Percentiles rank a stretch among this genome's conserved stretches.
phyloP scores from a whole-genome alignment of 225 moss, liverwort and hornwort genomes.

The Bryoerythrophyllum caledonicum region DNA sequence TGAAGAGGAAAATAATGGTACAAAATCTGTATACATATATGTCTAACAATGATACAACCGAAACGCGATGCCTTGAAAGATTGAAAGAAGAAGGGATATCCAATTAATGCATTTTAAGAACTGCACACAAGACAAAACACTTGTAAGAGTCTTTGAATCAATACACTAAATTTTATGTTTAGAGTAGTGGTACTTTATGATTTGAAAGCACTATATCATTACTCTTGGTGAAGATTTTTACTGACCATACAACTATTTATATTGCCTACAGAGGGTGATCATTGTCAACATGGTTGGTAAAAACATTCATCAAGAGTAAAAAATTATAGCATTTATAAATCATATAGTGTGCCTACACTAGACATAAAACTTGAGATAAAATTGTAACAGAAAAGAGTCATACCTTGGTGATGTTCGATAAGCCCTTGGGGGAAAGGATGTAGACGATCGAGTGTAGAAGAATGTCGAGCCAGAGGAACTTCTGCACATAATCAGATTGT shows the following conservation, averaged over 20 bases:
- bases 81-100: background rate
- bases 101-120: background rate
- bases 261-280: too few relatives aligned
- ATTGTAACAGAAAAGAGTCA: background rate
- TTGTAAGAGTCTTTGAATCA: background rate
- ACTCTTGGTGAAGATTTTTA: too few relatives aligned
- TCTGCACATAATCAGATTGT: background rate
- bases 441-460: background rate
- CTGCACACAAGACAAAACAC: slow-evolving; percentile 2
- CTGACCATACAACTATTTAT: too few relatives aligned
- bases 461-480: background rate
- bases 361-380: background rate
- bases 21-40: background rate
- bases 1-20: background rate
- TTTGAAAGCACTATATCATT: too few relatives aligned
- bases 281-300: too few relatives aligned
- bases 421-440: background rate
- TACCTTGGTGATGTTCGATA: background rate
- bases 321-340: too few relatives aligned
- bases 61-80: background rate
- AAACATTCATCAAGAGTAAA: too few relatives aligned
- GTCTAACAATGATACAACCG: background rate
- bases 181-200: too few relatives aligned
- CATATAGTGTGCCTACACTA: too few relatives aligned
- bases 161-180: too few relatives aligned